Percentiles rank a stretch among this genome's conserved stretches.
These are phyloP conservation scores for Carallia pectinifolia DNA, from an alignment of 345 rosid genomes.

Conservation along the genomic window DNA sequence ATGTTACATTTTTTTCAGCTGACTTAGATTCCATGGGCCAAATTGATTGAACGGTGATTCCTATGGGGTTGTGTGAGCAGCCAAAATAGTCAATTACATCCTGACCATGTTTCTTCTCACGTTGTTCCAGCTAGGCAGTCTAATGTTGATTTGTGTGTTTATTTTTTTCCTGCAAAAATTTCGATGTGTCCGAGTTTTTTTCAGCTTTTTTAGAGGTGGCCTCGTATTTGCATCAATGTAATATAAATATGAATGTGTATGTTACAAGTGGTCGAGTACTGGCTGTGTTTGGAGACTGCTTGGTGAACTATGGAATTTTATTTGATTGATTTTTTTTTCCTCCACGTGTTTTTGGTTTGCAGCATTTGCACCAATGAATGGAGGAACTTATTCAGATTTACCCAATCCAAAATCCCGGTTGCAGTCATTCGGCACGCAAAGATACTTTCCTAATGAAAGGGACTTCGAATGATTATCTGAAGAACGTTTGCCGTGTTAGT, in stretches of 20 bases:
- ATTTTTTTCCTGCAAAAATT: background rate
- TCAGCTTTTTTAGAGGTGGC: too few relatives aligned
- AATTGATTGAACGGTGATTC: background rate
- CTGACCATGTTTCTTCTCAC: background rate
- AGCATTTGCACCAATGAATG: slow-evolving; percentile 86
- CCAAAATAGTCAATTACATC: background rate
- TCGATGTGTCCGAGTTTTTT: background rate
- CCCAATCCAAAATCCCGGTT: slow-evolving; percentile 31
- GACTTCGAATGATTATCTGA: background rate
- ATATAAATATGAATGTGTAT: too few relatives aligned
- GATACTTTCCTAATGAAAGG: slow-evolving; percentile 22
- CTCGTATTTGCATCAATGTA: too few relatives aligned
- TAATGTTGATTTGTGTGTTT: background rate
- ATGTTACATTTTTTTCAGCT: background rate
- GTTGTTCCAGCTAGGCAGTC: slow-evolving; percentile 1
- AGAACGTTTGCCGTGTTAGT: background rate
- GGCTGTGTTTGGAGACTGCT: too few relatives aligned
- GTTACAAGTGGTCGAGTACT: too few relatives aligned
- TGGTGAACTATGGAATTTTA: background rate
- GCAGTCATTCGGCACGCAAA: slow-evolving; percentile 48
- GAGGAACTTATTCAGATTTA: slow-evolving; percentile 27
- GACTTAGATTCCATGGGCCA: background rate
- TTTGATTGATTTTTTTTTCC: background rate
- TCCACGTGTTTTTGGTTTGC: slow-evolving; percentile 19
- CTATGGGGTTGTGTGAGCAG: background rate